These are phyloP conservation scores for Friedmanniomyces simplex DNA, from an alignment of 495 filamentous ascomycete species.

Conservation along the genomic window DNA sequence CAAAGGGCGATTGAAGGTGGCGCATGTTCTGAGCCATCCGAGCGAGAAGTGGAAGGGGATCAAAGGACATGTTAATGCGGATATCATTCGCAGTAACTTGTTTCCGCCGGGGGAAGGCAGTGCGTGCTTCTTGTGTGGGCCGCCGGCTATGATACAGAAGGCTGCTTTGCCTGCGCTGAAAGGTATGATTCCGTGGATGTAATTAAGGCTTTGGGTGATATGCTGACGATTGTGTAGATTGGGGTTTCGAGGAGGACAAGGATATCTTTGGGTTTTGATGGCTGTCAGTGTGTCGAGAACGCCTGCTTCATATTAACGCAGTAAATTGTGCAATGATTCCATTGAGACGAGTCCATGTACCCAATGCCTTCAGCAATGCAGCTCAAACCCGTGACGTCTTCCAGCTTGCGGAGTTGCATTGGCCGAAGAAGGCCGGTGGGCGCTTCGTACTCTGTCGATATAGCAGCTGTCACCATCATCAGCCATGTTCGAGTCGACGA, in stretches of 20 bases:
- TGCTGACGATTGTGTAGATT: conserved; percentile 4
- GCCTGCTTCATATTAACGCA: too few species aligned
- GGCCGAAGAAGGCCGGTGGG: too few species aligned
- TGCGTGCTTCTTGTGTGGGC: conserved; percentile 29
- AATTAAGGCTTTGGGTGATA: neutral
- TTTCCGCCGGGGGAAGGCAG: conserved; percentile 26
- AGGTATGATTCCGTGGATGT: conserved; percentile 11
- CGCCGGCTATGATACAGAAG: conserved; percentile 32
- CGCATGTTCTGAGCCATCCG: conserved; percentile 30
- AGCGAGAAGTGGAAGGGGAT: conserved; percentile 27
- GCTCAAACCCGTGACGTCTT: too few species aligned
- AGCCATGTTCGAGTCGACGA: too few species aligned
- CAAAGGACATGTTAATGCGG: conserved; percentile 26
- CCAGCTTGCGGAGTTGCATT: too few species aligned
- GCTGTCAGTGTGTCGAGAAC: too few species aligned
- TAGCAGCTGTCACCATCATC: too few species aligned
- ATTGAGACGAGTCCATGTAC: too few species aligned
- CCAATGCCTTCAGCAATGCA: too few species aligned
- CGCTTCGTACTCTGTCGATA: too few species aligned
- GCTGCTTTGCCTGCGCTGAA: conserved; percentile 28
- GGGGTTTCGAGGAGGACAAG: conserved; percentile 14
- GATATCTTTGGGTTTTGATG: conserved; percentile 10
- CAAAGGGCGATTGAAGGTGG: conserved; percentile 27
- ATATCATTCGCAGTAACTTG: conserved; percentile 25
- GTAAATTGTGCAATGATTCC: too few species aligned